Base-by-base conservation (phyloP, 2,329 filamentous ascomycete genomes). In the Intubia oerlemansii region DNA sequence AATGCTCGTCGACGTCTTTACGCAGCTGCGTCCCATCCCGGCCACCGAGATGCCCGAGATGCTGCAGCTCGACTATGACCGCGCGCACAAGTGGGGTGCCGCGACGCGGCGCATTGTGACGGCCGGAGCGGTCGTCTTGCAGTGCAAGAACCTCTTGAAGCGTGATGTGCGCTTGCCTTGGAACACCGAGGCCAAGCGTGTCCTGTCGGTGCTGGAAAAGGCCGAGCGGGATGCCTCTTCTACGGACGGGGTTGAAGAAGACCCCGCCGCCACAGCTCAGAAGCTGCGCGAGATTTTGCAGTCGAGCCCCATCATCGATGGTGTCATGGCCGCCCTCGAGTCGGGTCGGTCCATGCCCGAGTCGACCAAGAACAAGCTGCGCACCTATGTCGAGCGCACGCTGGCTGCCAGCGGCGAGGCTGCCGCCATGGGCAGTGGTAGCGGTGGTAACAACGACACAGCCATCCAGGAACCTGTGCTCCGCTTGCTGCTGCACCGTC, bases 121-220 rank as follows among this genome's bases (percentile, higher is more conserved):
- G 1, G 65, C 75, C 4, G 76, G 74, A 2, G 73, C 77, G 0
- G 73, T 85, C 27, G 54, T 84, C 17, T 53, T 85, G 10, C 80
- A 81, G 29, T 75, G 73, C 47, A 88, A 88, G 54, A 85, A 82
- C 39, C 56, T 85, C 7, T 61, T 88, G 18, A 84, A 82, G 50
- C 68, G 79, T 11, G 78, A 85, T 42, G 75, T 81, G 4, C 68
- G 79, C 25, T 64, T 65, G 10, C 68, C 74, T 13, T 88, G 79
- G 79, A 79, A 73, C 47, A 65, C 58, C 15, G 74, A 84, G 48
- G 74, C 76, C 0, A 54, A 57, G 3, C 67, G 77, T n/a, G 66
- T 84, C 37, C 66, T 75, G 54, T 52, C 64, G 2, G 64, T 79
- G 1, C 60, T 84, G 9, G 71, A 75, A 37, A 41, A 39, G 28